phyloP scores from a whole-genome alignment of 2,329 filamentous ascomycete species.

The Ramichloridium luteum region DNA sequence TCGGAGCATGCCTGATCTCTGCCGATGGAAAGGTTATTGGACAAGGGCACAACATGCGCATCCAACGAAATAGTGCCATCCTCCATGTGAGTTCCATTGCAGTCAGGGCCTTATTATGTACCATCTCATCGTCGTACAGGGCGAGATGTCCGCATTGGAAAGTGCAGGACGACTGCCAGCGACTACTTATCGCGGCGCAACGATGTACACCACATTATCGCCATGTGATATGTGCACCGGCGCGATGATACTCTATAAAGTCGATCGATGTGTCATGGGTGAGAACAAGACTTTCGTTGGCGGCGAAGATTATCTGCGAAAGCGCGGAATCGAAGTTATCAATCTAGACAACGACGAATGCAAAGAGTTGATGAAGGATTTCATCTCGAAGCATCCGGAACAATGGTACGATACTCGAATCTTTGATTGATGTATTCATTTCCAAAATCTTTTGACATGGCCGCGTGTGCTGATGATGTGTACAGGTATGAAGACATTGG shows the following conservation, averaged over 20 bases:
- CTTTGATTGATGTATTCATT: neutral
- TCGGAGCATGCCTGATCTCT: conserved; percentile 51
- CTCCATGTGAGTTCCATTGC: conserved; percentile 47
- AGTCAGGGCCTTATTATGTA: no score
- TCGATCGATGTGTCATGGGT: conserved; percentile 61
- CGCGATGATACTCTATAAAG: conserved; percentile 63
- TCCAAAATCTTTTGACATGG: no score
- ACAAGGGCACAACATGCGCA: conserved; percentile 60
- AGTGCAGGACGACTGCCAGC: conserved; percentile 61
- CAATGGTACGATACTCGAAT: conserved; percentile 37
- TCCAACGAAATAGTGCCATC: conserved; percentile 59
- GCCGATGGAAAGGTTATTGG: conserved; percentile 59
- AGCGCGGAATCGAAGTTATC: conserved; percentile 60
- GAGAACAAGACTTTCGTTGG: conserved; percentile 67
- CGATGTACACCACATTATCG: conserved; percentile 74
- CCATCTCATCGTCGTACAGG: conserved; percentile 35
- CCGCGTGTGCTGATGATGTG: conserved; percentile 13
- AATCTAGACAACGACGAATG: conserved; percentile 55
- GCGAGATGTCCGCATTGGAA: conserved; percentile 63
- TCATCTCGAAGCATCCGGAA: conserved; percentile 59
- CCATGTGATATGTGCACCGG: conserved; percentile 77
- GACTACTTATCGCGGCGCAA: conserved; percentile 54
- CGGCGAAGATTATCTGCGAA: conserved; percentile 57
- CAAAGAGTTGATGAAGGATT: conserved; percentile 55
- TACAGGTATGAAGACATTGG: conserved; percentile 30